Evolutionary conservation across 257 asterid genomes (phyloP).

Genomic region (Solanum chmielewskii): DNA sequence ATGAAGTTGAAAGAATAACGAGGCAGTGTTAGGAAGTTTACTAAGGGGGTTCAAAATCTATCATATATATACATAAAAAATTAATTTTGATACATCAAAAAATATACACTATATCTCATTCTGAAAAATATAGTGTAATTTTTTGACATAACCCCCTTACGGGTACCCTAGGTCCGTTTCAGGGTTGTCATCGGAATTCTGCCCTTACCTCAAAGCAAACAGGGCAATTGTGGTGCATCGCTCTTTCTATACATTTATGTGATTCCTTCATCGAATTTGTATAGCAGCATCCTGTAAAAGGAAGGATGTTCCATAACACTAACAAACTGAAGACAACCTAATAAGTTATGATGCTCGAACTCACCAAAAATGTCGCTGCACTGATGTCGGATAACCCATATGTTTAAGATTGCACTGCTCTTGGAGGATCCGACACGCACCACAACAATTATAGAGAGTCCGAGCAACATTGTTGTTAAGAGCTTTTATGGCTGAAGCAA

Average conservation of each 20-base stretch:
- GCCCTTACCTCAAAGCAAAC: constrained; percentile 62
- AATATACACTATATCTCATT: too few species aligned
- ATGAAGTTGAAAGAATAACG: neutral
- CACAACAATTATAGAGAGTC: neutral
- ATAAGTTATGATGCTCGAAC: neutral
- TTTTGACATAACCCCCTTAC: neutral
- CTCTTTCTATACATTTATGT: constrained; percentile 59
- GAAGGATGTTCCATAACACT: neutral
- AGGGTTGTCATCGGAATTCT: neutral
- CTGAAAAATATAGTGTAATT: neutral
- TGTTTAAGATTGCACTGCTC: neutral
- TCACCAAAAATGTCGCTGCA: neutral
- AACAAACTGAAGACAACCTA: neutral
- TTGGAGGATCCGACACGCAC: neutral
- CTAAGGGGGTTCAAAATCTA: neutral
- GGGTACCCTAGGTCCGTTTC: neutral
- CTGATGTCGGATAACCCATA: neutral
- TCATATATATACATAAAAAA: neutral
- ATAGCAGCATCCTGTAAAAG: constrained; percentile 54
- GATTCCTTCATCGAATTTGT: constrained; percentile 44
- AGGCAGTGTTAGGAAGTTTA: neutral
- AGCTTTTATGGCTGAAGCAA: neutral
- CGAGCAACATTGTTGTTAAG: neutral
- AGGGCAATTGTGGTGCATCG: constrained; percentile 73
- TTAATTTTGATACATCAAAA: too few species aligned